A percentile compares a stretch with the other conserved stretches of the same genome.
These are phyloP conservation scores for Blechomonas ayalai DNA, from an alignment of 208 protist genomes.

Conservation along the genomic window DNA sequence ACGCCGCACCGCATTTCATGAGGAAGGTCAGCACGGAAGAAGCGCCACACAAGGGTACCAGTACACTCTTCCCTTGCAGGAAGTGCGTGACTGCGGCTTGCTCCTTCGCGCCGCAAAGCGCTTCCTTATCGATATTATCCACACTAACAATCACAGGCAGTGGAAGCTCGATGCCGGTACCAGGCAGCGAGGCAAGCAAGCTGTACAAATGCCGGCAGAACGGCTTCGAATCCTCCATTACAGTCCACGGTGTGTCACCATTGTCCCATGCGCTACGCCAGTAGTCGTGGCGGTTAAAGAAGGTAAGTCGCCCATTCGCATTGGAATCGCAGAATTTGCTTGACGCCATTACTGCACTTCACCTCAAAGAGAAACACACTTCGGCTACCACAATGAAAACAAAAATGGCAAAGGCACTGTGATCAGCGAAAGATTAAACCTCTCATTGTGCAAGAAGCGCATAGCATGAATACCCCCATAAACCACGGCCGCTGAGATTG, in stretches of 20 bases:
- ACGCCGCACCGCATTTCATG: constrained; percentile 17
- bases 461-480: no score
- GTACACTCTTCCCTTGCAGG: constrained; percentile 26
- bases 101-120: constrained; percentile 15
- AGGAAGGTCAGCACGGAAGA: constrained; percentile 37
- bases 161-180: background rate
- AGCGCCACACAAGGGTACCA: constrained; percentile 55
- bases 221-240: constrained; percentile 14
- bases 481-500: no score
- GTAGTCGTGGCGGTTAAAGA: constrained; percentile 26
- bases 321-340: no score
- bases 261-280: constrained; percentile 36
- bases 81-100: constrained; percentile 22
- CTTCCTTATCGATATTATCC: constrained; percentile 3
- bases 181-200: constrained; percentile 9
- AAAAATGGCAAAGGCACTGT: no score
- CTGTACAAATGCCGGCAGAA: constrained; percentile 45
- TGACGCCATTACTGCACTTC: no score
- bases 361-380: no score
- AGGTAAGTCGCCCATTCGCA: constrained; percentile 1
- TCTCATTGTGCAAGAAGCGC: no score
- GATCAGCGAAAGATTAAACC: no score
- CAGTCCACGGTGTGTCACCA: constrained; percentile 26
- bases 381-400: no score
- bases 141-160: constrained; percentile 10